These are phyloP conservation scores for Daucus carota DNA, from an alignment of 129 eudicot genomes.

Conservation along the genomic window DH1_v3.0 NC_030381.2:1540501-1541000, in stretches of 20 bases:
- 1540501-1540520: constrained; percentile 40
- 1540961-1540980: background rate
- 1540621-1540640: constrained; percentile 13
- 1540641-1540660: background rate
- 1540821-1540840: too few species aligned
- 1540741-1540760: background rate
- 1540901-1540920: background rate
- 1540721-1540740: background rate
- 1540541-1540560: constrained; percentile 58
- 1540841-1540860: too few species aligned
- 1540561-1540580: constrained; percentile 25
- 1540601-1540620: background rate
- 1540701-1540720: too few species aligned
- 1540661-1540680: background rate
- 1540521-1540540: constrained; percentile 38
- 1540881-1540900: too few species aligned
- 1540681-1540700: background rate
- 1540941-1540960: background rate
- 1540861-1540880: too few species aligned
- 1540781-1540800: too few species aligned
- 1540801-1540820: too few species aligned
- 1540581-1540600: constrained; percentile 78
- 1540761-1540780: too few species aligned
- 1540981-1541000: background rate
- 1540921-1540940: background rate